Evolutionary conservation across 208 protist genomes (phyloP).

Genomic region (Acanthamoeba sp.): DNA sequence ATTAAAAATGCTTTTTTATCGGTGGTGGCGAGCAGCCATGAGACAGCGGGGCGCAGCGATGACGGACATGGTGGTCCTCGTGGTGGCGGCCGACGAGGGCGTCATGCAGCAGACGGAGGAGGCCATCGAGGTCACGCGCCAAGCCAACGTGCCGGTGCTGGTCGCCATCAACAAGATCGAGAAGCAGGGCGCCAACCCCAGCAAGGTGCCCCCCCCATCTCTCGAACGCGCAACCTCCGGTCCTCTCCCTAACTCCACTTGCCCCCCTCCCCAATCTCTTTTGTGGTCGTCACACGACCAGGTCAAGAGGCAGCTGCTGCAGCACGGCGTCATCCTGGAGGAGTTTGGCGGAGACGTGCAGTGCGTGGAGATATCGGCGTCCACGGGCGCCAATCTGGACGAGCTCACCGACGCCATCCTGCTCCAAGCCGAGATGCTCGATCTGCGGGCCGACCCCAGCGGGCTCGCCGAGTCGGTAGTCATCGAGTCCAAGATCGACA

Average conservation of each 20-base stretch:
- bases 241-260: neutral
- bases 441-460: conserved; percentile 91
- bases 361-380: conserved; percentile 93
- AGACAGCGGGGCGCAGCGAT: conserved; percentile 93
- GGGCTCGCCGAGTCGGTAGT: conserved; percentile 92
- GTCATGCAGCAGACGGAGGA: conserved; percentile 95
- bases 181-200: conserved; percentile 90
- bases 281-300: neutral
- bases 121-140: conserved; percentile 82
- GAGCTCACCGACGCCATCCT: conserved; percentile 94
- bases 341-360: conserved; percentile 96
- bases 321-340: conserved; percentile 92
- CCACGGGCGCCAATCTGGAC: conserved; percentile 89
- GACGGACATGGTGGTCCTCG: conserved; percentile 97
- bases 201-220: conserved; percentile 82
- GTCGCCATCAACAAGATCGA: conserved; percentile 98
- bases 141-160: conserved; percentile 90
- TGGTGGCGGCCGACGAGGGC: conserved; percentile 97
- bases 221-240: no score
- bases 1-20: no score
- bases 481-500: conserved; percentile 90
- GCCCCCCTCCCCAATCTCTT: neutral
- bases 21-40: conserved; percentile 91
- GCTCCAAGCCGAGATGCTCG: conserved; percentile 94
- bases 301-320: conserved; percentile 89